Evolutionary conservation across 176 grass and related monocot species (phyloP), one percentile per base, ranked within the genome.

Genomic region (Oryza rufipogon): DNA sequence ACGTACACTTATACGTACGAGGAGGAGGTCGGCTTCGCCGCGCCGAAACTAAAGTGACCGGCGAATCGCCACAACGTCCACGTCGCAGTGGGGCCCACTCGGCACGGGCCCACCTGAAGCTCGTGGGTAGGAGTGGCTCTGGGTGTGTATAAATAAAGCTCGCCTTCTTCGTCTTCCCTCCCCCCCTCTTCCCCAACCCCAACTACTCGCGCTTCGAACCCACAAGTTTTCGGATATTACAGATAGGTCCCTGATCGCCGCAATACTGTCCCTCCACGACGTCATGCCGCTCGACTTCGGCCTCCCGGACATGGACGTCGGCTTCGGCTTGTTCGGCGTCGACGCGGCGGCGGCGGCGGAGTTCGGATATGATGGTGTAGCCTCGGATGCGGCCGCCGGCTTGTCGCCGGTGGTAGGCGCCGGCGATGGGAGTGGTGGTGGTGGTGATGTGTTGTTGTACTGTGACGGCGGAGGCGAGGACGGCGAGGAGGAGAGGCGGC

Each of bases 251-350:
- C 56, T 75, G 15, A 11, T 5, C 7, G 3, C 3, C 30, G 20
- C 10, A 64, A 88, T 84, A 80, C 0, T 75, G 77, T 78, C 91
- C 9, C 5, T 90, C 52, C 64, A 90, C 10, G 84, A 88, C 77
- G 81, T 41, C 49, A 70, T 75, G 71, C 41, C 41, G 49, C 32
- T 86, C 60, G 78, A 87, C 65, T 77, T 80, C 74, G 76, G 71
- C 20, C 6, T 74, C 15, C 41, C 5, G 12, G 83, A 20, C 78
- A 36, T 78, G 52, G 88, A 91, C 66, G 34, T 14, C 22, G 30
- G 25, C 3, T 68, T 42, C 7, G 77, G 36, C 1, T 81, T 70
- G 9, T 75, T 87, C 63, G 54, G 17, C 0, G 26, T 86, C 47
- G 28, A 79, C 5, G 22, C 10, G 8, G 56, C 5, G 7, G 56